Evolutionary conservation across 768 basidiomycete genomes (phyloP).

Genomic region (Pleurotus citrinopileatus): DNA sequence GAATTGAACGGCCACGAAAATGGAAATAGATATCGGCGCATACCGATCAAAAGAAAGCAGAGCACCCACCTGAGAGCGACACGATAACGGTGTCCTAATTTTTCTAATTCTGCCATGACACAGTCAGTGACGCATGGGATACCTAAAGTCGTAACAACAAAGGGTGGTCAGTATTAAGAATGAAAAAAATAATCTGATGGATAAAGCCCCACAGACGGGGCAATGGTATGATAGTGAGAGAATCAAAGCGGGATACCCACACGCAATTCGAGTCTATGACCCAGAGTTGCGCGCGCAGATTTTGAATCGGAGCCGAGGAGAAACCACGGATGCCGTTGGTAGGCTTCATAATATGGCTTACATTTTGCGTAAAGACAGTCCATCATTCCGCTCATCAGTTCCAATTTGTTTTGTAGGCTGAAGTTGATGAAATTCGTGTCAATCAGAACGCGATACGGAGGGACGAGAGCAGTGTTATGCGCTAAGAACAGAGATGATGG

Average conservation of each 20-base stretch:
- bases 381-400: slow-evolving; percentile 98
- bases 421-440: slow-evolving; percentile 99
- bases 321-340: not conserved
- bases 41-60: not conserved
- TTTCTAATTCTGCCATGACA: slow-evolving; percentile 97
- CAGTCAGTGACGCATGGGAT: slow-evolving; percentile 99
- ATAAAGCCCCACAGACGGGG: not conserved
- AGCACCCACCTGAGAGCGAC: slow-evolving; percentile 82
- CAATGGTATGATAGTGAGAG: slow-evolving; percentile 1
- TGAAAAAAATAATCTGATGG: slow-evolving; percentile 11
- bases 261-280: not conserved
- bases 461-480: slow-evolving; percentile 94
- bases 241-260: not conserved
- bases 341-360: slow-evolving; percentile 25
- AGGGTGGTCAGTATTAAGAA: slow-evolving; percentile 1
- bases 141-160: slow-evolving; percentile 43
- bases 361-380: slow-evolving; percentile 98
- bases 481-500: slow-evolving; percentile 93
- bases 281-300: not conserved
- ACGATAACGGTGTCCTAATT: slow-evolving; percentile 92
- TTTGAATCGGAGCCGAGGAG: not conserved
- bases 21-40: not conserved
- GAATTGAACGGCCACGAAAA: not conserved
- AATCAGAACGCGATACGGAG: slow-evolving; percentile 94
- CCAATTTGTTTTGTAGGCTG: slow-evolving; percentile 95